A percentile compares a stretch with the other conserved stretches of the same genome.
phyloP scores from a whole-genome alignment of 73 alveolate genomes.

The Tetrahymena malaccensis region DNA sequence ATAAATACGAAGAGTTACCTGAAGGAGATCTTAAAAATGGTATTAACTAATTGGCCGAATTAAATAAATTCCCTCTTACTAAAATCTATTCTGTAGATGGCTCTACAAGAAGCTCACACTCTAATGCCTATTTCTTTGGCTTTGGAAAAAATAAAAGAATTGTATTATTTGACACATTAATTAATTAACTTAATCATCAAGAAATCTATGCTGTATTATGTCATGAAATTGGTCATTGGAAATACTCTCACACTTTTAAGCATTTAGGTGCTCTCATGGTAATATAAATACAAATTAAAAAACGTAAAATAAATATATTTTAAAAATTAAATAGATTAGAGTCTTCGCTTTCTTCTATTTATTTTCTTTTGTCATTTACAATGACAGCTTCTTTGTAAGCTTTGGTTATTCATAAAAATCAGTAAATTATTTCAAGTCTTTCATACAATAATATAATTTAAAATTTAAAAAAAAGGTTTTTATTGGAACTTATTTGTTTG shows the following conservation, averaged over 20 bases:
- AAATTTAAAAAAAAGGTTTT: constrained; percentile 34
- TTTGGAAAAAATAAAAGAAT: constrained; percentile 80
- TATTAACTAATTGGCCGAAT: constrained; percentile 58
- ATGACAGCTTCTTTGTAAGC: neutral
- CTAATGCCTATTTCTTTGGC: constrained; percentile 87
- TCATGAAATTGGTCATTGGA: constrained; percentile 95
- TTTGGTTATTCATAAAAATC: neutral
- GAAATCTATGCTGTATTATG: constrained; percentile 81
- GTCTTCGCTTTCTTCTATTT: constrained; percentile 51
- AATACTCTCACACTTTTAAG: constrained; percentile 48
- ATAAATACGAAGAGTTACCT: constrained; percentile 73
- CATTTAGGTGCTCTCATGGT: constrained; percentile 34
- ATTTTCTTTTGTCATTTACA: constrained; percentile 45
- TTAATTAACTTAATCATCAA: constrained; percentile 45
- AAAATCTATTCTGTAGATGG: constrained; percentile 76
- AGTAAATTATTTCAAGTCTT: constrained; percentile 32
- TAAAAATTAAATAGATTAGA: constrained; percentile 19
- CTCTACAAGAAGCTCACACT: constrained; percentile 69
- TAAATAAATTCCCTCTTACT: constrained; percentile 64
- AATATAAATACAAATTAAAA: neutral
- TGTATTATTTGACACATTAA: constrained; percentile 75
- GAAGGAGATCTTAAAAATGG: constrained; percentile 62
- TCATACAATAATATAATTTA: constrained; percentile 40
- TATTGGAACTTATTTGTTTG: constrained; percentile 55
- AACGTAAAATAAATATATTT: neutral